These are phyloP conservation scores for Penicillium antarcticum DNA, from an alignment of 495 filamentous ascomycete genomes.

Conservation along the genomic window DNA sequence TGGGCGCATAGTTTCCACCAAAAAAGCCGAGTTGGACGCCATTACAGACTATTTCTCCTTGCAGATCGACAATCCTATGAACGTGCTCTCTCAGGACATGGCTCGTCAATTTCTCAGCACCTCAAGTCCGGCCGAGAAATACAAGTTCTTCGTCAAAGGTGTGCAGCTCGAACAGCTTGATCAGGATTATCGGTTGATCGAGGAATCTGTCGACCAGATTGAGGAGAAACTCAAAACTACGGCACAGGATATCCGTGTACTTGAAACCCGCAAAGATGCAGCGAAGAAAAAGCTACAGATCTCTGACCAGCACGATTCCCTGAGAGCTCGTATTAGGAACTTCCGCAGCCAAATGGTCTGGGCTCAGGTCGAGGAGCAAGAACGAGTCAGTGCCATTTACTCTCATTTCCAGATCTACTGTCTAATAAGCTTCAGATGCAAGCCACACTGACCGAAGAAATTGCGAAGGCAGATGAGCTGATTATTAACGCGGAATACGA, in stretches of 20 bases:
- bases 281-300: slow-evolving; percentile 52
- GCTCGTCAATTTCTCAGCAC: slow-evolving; percentile 89
- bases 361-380: slow-evolving; percentile 64
- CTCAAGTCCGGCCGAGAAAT: slow-evolving; percentile 79
- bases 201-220: slow-evolving; percentile 65
- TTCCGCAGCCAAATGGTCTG: slow-evolving; percentile 64
- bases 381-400: slow-evolving; percentile 29
- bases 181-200: slow-evolving; percentile 81
- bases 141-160: slow-evolving; percentile 94
- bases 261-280: slow-evolving; percentile 44
- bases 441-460: slow-evolving; percentile 26
- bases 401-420: neutral
- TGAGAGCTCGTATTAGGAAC: slow-evolving; percentile 50
- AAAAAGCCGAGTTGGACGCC: slow-evolving; percentile 84
- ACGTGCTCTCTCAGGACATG: slow-evolving; percentile 94
- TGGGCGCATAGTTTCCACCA: slow-evolving; percentile 72
- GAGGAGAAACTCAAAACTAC: slow-evolving; percentile 52
- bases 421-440: slow-evolving; percentile 26
- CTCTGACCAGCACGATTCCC: slow-evolving; percentile 53
- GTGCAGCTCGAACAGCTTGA: slow-evolving; percentile 91
- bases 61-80: slow-evolving; percentile 96
- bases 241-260: slow-evolving; percentile 44
- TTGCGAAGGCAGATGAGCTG: slow-evolving; percentile 32
- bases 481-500: slow-evolving; percentile 42
- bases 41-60: slow-evolving; percentile 90